Evolutionary conservation across 768 basidiomycete genomes (phyloP), one percentile per base, ranked within the genome.

Genomic region (Calocybe cyanea): DNA sequence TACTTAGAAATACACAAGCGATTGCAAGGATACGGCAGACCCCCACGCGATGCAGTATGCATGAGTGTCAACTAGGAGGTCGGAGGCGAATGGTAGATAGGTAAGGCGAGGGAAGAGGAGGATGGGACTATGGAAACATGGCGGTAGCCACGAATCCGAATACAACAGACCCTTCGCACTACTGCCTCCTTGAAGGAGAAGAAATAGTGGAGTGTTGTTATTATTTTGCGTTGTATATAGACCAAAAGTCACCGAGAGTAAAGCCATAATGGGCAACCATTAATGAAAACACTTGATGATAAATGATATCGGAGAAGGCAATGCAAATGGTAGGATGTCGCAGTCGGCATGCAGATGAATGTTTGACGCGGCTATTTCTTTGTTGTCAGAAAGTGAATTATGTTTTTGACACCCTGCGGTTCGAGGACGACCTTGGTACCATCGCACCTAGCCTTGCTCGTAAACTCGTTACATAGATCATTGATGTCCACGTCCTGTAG

Each of bases 351-450:
- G n/a, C n/a, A n/a, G n/a, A 5, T 28, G 25, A 28, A 28, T 28
- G 6, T 11, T n/a, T n/a, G n/a, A n/a, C 25, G 25, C 25, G 32
- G 41, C 33, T 56, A 59, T 45, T 57, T 50, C 52, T 55, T 59
- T 14, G 50, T 15, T 17, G 63, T 41, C 13, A 78, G 56, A 45
- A 63, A 66, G 54, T 76, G 69, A 43, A 78, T 56, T 55, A 78
- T 78, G 50, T 65, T 63, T 52, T 64, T 58, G 44, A 78, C 75
- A 28, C 74, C 73, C 52, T 69, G 65, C 18, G 77, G 78, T 55
- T 80, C 86, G 38, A 92, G 64, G 15, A 91, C 89, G 31, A 90
- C 85, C 67, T 87, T 88, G 20, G 80, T 81, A 30, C 90, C 90
- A 49, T 91, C 89, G 57, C 90, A 92, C 36, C 80, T 75, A 38